phyloP scores from a whole-genome alignment of 345 rosid species.

The Eucalyptus camaldulensis region DNA sequence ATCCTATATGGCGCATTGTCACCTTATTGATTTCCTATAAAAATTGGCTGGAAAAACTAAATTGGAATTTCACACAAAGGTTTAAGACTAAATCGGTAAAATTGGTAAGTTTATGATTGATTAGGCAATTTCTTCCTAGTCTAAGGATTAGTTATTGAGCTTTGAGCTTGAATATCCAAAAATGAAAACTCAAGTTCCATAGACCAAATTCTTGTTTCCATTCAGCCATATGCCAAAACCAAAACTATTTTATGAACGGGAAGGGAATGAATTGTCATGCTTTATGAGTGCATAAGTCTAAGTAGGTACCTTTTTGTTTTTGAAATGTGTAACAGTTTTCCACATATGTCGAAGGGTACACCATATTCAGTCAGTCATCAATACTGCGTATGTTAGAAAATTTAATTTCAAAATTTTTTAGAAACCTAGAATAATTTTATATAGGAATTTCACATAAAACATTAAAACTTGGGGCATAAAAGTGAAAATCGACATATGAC shows the following conservation, averaged over 20 bases:
- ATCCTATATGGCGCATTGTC: accelerated
- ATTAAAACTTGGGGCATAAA: background rate
- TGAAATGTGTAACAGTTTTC: too few relatives aligned
- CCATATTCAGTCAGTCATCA: background rate
- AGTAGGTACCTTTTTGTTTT: background rate
- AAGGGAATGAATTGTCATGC: background rate
- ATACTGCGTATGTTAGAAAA: background rate
- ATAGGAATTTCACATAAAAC: background rate
- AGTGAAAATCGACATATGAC: background rate
- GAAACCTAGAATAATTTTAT: background rate
- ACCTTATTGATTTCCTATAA: accelerated
- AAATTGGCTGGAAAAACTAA: accelerated
- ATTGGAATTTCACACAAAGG: background rate
- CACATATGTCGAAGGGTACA: background rate
- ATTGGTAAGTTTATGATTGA: too few relatives aligned
- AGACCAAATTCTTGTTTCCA: too few relatives aligned
- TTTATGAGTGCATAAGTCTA: background rate
- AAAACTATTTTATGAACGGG: background rate
- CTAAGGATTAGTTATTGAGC: too few relatives aligned
- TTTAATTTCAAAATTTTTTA: background rate
- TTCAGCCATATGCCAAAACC: too few relatives aligned
- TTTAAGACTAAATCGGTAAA: accelerated
- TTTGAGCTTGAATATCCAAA: too few relatives aligned
- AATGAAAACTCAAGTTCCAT: too few relatives aligned
- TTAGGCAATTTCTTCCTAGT: too few relatives aligned